Evolutionary conservation across 345 rosid genomes (phyloP).

Genomic region (Limnanthes douglasii): DNA sequence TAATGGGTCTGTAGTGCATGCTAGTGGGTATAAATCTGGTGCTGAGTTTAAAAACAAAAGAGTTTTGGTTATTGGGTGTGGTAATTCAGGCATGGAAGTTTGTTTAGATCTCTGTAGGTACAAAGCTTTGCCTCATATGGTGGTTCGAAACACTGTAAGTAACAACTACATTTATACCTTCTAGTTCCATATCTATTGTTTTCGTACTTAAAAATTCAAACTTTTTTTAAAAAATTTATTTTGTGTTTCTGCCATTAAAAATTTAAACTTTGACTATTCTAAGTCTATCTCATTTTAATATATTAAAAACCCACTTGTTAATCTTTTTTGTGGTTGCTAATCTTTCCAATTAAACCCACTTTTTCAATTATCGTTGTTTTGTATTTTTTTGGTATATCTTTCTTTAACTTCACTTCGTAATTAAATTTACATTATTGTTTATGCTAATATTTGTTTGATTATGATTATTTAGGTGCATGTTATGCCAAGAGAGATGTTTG

Average conservation of each 20-base stretch:
- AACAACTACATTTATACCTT: too few relatives aligned
- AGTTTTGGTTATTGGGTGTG: constrained; percentile 77
- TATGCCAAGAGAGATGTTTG: constrained; percentile 73
- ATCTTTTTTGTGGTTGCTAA: too few relatives aligned
- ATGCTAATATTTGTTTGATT: background rate
- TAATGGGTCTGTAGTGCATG: constrained; percentile 35
- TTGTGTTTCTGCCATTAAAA: too few relatives aligned
- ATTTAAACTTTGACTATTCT: too few relatives aligned
- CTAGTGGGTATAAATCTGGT: constrained; percentile 58
- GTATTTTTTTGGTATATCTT: background rate
- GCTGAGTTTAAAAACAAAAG: constrained; percentile 22
- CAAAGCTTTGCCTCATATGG: constrained; percentile 50
- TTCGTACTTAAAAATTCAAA: too few relatives aligned
- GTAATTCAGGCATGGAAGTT: constrained; percentile 92
- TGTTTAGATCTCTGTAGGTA: constrained; percentile 61
- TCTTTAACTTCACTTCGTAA: background rate
- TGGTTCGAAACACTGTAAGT: constrained; percentile 48
- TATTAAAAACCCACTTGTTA: too few relatives aligned
- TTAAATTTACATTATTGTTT: background rate
- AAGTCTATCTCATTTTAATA: too few relatives aligned
- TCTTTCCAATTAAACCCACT: too few relatives aligned
- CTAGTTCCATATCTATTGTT: too few relatives aligned
- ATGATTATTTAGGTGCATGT: constrained; percentile 57
- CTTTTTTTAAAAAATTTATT: too few relatives aligned
- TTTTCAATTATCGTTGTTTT: background rate